Evolutionary conservation across 495 filamentous ascomycete species (phyloP).

Genomic region (Articulospora tetracladia): DNA sequence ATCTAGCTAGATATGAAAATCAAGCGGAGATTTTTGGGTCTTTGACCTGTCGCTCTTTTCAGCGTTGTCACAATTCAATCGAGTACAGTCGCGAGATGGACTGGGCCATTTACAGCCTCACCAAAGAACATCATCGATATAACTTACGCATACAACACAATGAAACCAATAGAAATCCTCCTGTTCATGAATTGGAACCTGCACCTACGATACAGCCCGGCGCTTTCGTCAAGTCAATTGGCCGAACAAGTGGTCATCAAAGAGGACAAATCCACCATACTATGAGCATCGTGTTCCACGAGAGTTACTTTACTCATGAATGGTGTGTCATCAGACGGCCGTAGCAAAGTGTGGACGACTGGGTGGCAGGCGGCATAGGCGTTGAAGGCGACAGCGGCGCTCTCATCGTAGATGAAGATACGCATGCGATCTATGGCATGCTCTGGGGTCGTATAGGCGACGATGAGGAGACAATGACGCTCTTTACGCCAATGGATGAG

Average conservation of each 20-base stretch:
- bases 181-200: not conserved
- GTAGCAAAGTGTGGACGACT: slow-evolving; percentile 12
- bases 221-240: slow-evolving; percentile 1
- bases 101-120: not conserved
- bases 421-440: slow-evolving; percentile 29
- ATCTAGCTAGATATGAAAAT: not conserved
- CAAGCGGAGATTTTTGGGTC: not conserved
- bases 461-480: slow-evolving; percentile 24
- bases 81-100: slow-evolving; percentile 2
- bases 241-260: slow-evolving; percentile 3
- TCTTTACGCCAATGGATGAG: slow-evolving; percentile 32
- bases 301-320: not conserved
- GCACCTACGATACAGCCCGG: not conserved
- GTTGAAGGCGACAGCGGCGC: slow-evolving; percentile 34
- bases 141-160: not conserved
- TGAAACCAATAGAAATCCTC: not conserved
- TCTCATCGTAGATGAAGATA: slow-evolving; percentile 29
- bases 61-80: not conserved
- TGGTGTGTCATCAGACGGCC: slow-evolving; percentile 6
- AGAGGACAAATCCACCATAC: not conserved
- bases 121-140: not conserved
- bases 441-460: slow-evolving; percentile 33
- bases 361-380: slow-evolving; percentile 33
- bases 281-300: slow-evolving; percentile 3
- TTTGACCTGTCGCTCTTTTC: not conserved